A percentile compares a stretch with the other conserved stretches of the same genome.
These are phyloP conservation scores for Sporobolomyces phaffii DNA, from an alignment of 768 basidiomycete species.

Conservation along the genomic window DNA sequence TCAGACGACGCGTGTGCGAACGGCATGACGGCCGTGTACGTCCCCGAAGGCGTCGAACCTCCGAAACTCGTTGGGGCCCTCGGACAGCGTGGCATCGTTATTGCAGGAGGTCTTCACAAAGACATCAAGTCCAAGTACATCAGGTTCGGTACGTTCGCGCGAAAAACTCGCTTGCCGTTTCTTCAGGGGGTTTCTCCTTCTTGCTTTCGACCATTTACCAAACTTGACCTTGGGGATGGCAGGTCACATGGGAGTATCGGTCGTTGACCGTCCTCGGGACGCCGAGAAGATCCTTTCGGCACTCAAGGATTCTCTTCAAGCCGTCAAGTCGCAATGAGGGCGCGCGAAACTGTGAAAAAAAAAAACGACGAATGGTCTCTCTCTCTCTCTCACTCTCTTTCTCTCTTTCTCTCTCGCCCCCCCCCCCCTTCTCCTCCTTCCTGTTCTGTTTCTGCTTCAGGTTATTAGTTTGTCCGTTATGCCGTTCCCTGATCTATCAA, in stretches of 20 bases:
- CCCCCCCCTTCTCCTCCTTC: too few relatives aligned
- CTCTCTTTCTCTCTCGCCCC: too few relatives aligned
- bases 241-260: slow-evolving; percentile 91
- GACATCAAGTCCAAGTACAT: slow-evolving; percentile 64
- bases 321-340: slow-evolving; percentile 17
- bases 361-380: too few relatives aligned
- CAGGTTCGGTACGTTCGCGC: not conserved
- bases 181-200: too few relatives aligned
- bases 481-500: too few relatives aligned
- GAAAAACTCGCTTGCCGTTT: too few relatives aligned
- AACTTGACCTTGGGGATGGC: not conserved
- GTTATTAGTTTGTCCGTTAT: too few relatives aligned
- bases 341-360: slow-evolving; percentile 18
- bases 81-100: slow-evolving; percentile 63
- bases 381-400: too few relatives aligned
- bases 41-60: slow-evolving; percentile 71
- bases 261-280: slow-evolving; percentile 54
- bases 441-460: too few relatives aligned
- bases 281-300: slow-evolving; percentile 64
- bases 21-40: slow-evolving; percentile 92
- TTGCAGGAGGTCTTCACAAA: slow-evolving; percentile 81
- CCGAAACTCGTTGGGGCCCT: slow-evolving; percentile 72
- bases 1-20: slow-evolving; percentile 57
- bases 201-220: too few relatives aligned
- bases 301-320: slow-evolving; percentile 49